Base-by-base conservation (phyloP, 805 yeast species). In the Candida odintsovae region DNA sequence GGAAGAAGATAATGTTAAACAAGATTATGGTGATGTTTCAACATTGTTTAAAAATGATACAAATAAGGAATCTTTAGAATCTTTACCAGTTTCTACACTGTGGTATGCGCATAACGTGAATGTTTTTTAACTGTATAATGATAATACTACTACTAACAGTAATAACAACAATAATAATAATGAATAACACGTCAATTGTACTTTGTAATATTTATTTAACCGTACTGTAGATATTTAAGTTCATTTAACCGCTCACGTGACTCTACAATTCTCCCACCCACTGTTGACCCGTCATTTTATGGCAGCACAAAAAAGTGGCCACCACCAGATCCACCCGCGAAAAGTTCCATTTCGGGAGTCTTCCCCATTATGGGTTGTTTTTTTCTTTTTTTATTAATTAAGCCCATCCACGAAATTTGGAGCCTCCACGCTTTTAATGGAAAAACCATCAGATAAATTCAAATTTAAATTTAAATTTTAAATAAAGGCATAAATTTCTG, bases 1-100 rank as follows among this genome's bases (percentile, higher is more conserved):
- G 82, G 76, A 71, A 49, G 77, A 73, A 40, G 73, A 72, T 22
- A 64, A 62, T 41, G 53, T 65, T 18, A 59, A 58, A 31, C 49
- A 50, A 8, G 63, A 54, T n/a, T 60, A 52, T 45, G 59, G 56
- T 1, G 55, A 57, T 45, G 57, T 58, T 10, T 38, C 50, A 2
- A 38, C 37, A 11, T 43, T 58, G 53, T 50, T 57, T 21, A 31
- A 38, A 0, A 40, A 35, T 33, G 44, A 39, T 29, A 43, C 44
- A 1, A 23, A 41, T 3, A 23, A 20, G 10, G 42, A 44, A 5
- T 45, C 41, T 0, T 41, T 55, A 19, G 57, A 56, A 5, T 26
- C 44, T 1, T 35, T 54, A 20, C 61, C 57, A 0, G 51, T 62
- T 6, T 55, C 60, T 0, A 52, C 58, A 1, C 41, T 50, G 7